Evolutionary conservation across 345 rosid genomes (phyloP).

Genomic region (Rhizophora mangle): DNA sequence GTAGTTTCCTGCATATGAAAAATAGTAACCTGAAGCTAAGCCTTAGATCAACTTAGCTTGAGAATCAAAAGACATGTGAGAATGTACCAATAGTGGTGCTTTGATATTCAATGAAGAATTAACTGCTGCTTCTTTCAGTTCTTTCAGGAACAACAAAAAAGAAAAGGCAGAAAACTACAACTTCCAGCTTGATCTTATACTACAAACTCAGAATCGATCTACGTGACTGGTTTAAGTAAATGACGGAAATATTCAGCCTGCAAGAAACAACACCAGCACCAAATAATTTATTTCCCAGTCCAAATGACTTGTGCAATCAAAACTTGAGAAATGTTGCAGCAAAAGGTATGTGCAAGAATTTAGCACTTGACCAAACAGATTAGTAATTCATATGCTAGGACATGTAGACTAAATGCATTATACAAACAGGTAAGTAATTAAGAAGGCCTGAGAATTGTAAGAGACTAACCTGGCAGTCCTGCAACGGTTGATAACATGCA

Average conservation of each 20-base stretch:
- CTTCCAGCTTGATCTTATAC: slow-evolving; percentile 39
- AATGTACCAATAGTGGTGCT: slow-evolving; percentile 47
- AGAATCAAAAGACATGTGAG: slow-evolving; percentile 8
- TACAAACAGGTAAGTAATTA: slow-evolving; percentile 3
- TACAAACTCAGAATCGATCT: slow-evolving; percentile 32
- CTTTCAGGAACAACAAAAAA: slow-evolving; percentile 32
- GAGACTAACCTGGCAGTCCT: slow-evolving; percentile 87
- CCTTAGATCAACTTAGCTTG: not conserved
- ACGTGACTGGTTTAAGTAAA: slow-evolving; percentile 85
- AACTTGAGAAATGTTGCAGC: not conserved
- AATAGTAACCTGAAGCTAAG: not conserved
- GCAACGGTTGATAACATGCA: slow-evolving; percentile 95
- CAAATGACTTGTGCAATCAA: not conserved
- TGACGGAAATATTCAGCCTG: slow-evolving; percentile 97
- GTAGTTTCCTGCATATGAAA: slow-evolving; percentile 27
- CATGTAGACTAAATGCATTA: not conserved
- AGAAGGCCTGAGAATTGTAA: not conserved
- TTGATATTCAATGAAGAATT: slow-evolving; percentile 28
- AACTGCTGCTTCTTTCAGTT: slow-evolving; percentile 17
- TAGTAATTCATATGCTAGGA: not conserved
- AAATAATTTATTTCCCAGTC: not conserved
- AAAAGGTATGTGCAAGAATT: not conserved
- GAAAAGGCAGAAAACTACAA: slow-evolving; percentile 36
- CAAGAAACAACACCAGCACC: slow-evolving; percentile 22
- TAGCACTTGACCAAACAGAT: not conserved